Percentiles rank a stretch among this genome's conserved stretches.
These are phyloP conservation scores for Neofusicoccum sp. DNA, from an alignment of 2,329 filamentous ascomycete species.

Conservation along the genomic window DNA sequence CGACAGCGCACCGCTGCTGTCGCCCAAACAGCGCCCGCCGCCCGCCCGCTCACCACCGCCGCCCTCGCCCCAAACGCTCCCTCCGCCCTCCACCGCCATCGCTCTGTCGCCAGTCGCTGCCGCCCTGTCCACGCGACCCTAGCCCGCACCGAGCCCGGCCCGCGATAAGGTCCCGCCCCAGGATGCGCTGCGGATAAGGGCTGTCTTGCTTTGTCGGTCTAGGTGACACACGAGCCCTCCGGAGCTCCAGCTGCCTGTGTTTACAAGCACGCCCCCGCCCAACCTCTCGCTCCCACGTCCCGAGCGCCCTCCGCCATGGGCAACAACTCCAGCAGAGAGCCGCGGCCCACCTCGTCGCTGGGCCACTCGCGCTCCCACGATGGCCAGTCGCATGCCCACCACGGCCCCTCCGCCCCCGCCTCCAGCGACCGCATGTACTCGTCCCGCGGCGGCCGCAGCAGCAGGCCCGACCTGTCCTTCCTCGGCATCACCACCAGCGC, in stretches of 20 bases:
- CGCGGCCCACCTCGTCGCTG: conserved; percentile 34
- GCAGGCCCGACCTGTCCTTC: conserved; percentile 59
- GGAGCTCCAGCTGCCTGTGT: conserved; percentile 7
- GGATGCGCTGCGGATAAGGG: conserved; percentile 15
- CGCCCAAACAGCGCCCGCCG: neutral
- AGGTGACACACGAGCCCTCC: conserved; percentile 17
- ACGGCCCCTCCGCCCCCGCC: conserved; percentile 24
- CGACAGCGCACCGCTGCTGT: conserved; percentile 8
- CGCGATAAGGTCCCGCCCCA: conserved; percentile 11
- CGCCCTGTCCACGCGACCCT: neutral
- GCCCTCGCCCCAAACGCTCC: neutral
- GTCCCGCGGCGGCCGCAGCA: conserved; percentile 51
- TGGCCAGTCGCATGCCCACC: conserved; percentile 31
- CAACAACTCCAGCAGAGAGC: conserved; percentile 50
- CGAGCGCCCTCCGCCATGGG: conserved; percentile 37
- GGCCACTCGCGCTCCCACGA: conserved; percentile 27
- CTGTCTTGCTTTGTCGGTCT: conserved; percentile 13
- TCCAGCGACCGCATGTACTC: conserved; percentile 27
- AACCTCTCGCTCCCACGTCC: neutral
- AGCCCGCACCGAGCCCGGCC: neutral
- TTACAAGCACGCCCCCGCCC: conserved; percentile 1
- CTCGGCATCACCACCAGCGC: conserved; percentile 52
- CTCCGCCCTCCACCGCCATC: conserved; percentile 1
- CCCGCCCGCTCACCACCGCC: neutral
- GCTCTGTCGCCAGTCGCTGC: neutral